Base-by-base conservation (phyloP, 768 basidiomycete species). In the Termitomyces sp. region DNA sequence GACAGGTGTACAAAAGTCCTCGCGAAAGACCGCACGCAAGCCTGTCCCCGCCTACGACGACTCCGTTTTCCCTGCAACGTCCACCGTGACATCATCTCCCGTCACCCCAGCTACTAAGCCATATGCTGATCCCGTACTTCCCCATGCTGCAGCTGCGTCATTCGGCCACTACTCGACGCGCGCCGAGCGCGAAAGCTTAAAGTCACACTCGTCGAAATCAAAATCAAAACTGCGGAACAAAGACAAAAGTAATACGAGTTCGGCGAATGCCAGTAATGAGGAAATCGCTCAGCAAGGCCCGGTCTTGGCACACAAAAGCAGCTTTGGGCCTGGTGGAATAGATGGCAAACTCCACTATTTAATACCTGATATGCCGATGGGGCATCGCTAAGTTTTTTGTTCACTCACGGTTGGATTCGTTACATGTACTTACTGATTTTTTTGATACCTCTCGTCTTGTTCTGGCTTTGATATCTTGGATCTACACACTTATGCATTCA, bases 261-360 rank as follows among this genome's bases (percentile, higher is more conserved):
- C 59, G 34, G 9, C 57, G 29, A 65, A 60, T 4, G 53, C 56
- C 12, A 65, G 64, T 32, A 50, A 56, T 36, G 64, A 65, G 47
- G 56, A 60, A 14, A 11, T 63, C 17, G 45, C 5, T 31, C 40
- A 9, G 20, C 55, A 29, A 45, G 54, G 43, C 9, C 53, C 40
- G 40, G 40, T 42, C 15, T 14, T 69, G 36, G 60, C n/a, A 5
- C 68, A 69, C 47, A 69, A 69, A 49, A 68, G 53, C 52, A 68
- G 67, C 52, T 69, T 69, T 43, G 67, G 68, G 34, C 66, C 65
- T 10, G 68, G 65, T 9, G 68, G 68, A 10, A 34, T 68, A 14
- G 67, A 67, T 51, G 68, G 68, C 31, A 68, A 62, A 17, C 42
- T 68, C 17, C 67, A 69, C 32, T 66, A 69, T 62, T 32, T 69